phyloP scores from a whole-genome alignment of 345 rosid genomes.

The Citrus cavaleriei region DNA sequence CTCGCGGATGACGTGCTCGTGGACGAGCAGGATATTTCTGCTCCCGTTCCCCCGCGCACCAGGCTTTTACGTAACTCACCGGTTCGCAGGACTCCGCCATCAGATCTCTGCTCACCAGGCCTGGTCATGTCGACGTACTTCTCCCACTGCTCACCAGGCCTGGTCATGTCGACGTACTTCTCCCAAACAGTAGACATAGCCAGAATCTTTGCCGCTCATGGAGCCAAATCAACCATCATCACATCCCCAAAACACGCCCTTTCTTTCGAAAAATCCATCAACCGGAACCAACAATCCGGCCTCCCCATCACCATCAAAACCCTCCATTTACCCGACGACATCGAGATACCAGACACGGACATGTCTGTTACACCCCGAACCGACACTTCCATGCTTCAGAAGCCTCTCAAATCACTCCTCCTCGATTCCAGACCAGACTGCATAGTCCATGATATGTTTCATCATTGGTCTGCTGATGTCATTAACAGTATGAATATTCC shows the following conservation, averaged over 20 bases:
- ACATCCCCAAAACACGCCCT: constrained; percentile 32
- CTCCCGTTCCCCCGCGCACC: no score
- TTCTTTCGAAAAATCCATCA: constrained; percentile 24
- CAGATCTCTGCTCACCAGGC: no score
- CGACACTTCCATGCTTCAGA: constrained; percentile 37
- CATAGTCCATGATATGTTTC: constrained; percentile 39
- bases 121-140: no score
- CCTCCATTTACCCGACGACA: constrained; percentile 17
- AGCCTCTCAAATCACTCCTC: constrained; percentile 23
- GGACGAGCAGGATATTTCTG: no score
- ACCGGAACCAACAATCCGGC: constrained; percentile 25
- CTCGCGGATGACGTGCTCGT: no score
- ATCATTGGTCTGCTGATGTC: constrained; percentile 28
- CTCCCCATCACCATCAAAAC: constrained; percentile 24
- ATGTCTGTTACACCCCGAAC: constrained; percentile 31
- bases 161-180: no score
- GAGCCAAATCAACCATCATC: constrained; percentile 30
- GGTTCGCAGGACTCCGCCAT: no score
- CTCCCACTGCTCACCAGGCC: no score
- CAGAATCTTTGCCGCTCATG: constrained; percentile 35
- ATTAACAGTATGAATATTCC: constrained; percentile 27
- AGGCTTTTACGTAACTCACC: no score
- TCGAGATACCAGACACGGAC: constrained; percentile 22
- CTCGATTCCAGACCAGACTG: constrained; percentile 27
- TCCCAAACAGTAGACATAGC: constrained; percentile 51